Evolutionary conservation across 2,329 filamentous ascomycete genomes (phyloP).

Genomic region (Xylariaceae sp.): DNA sequence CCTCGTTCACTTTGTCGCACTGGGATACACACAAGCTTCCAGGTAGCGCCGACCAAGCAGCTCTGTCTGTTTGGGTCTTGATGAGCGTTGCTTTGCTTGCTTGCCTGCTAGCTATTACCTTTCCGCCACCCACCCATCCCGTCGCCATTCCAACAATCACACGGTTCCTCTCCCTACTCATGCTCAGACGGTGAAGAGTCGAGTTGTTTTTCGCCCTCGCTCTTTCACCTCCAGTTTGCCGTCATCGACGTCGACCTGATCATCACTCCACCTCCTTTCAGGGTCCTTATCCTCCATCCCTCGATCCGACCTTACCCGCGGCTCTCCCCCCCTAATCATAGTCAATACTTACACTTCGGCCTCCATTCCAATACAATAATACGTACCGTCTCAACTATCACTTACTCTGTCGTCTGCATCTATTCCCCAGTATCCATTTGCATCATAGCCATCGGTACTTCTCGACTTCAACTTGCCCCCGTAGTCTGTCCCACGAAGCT

Average conservation of each 20-base stretch:
- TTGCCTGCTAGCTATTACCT: conserved; percentile 9
- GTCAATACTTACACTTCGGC: conserved; percentile 12
- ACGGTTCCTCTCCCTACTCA: conserved; percentile 5
- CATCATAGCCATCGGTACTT: conserved; percentile 25
- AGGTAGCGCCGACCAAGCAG: conserved; percentile 8
- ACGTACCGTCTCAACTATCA: conserved; percentile 5
- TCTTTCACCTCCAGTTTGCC: conserved; percentile 31
- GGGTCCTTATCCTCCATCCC: background rate
- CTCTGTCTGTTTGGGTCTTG: conserved; percentile 6
- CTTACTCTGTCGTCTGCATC: background rate
- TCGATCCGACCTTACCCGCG: conserved; percentile 2
- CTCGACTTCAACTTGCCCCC: conserved; percentile 22
- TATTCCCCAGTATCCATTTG: conserved; percentile 4
- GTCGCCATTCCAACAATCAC: conserved; percentile 29
- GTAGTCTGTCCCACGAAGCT: conserved; percentile 30
- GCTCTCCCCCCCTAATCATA: conserved; percentile 20
- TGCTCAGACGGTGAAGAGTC: conserved; percentile 23
- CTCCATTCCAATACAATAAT: conserved; percentile 9
- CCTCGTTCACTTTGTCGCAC: conserved; percentile 6
- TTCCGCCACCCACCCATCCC: conserved; percentile 25
- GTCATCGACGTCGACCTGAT: conserved; percentile 33
- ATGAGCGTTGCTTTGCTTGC: background rate
- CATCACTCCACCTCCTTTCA: conserved; percentile 22
- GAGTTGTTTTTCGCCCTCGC: conserved; percentile 14
- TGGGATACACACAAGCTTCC: conserved; percentile 21